Base-by-base conservation (phyloP, 208 protist genomes). In the Acanthamoeba triangularis region DNA sequence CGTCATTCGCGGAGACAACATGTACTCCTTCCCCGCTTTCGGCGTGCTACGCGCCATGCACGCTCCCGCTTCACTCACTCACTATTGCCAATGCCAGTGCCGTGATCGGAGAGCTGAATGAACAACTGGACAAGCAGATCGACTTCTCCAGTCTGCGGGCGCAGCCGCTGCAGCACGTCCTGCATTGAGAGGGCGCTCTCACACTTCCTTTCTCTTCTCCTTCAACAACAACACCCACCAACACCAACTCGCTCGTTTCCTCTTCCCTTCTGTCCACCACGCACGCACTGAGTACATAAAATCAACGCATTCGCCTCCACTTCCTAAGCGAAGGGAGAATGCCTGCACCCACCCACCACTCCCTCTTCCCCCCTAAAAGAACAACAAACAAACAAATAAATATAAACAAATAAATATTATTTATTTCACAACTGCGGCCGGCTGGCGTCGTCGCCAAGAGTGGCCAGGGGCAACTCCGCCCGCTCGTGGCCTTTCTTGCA, bases 1-100 rank as follows among this genome's bases (percentile, higher is more conserved):
- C 91, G 96, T 98, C 41, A 87, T 98, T n/a, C 96, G 97, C 23
- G 97, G 97, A 44, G 97, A 98, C 94, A 98, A 98, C 93, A 96
- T 98, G 97, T 98, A 95, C 47, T 16, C 41, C 72, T 30, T 8
- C 16, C 35, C 41, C 25, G 10, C 28, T 54, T 85, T n/a, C 35
- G 3, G 11, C 33, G 6, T 37, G 20, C 1, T 49, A 14, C 11
- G 41, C 20, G 10, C 41, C 10, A 44, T 44, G 41, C 76, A 4
- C 13, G 52, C 52, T 14, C 52, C 1, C 52, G 52, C 1, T 3
- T 20, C 44, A 3, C 30, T 20, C 44, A 3, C 44, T 54, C 37
- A 33, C 44, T 3, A 56, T 30, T 23, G 25, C 30, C 8, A 11
- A 28, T 63, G 7, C 33, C 30, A 91, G 85, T n/a, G 85, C 85